Base-by-base conservation (phyloP, 2,329 filamentous ascomycete species). In the Chaetomium olivaceum region DNA sequence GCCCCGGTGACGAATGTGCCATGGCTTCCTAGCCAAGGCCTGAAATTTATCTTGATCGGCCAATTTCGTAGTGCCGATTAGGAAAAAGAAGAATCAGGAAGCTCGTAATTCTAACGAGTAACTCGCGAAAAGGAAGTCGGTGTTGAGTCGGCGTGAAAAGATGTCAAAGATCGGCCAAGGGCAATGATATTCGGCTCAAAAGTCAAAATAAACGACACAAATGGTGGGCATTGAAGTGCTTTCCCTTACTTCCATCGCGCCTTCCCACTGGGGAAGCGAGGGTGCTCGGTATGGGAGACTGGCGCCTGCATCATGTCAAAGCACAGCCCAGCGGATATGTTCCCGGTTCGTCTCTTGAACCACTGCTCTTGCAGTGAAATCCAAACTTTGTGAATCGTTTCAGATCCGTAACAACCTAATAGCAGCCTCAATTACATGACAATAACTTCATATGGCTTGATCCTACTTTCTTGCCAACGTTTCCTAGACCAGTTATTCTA, bases 1-100 rank as follows among this genome's bases (percentile, higher is more conserved):
- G 59, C 4, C 11, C 56, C 1, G 64, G 64, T 1, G 64, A 66
- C 1, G 64, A 65, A 39, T 62, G 48, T 7, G 55, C 36, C 64
- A 65, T 65, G 48, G 19, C 33, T 16, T 2, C 5, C 8, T 43
- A 31, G 14, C 2, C 5, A n/a, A 16, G 12, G 14, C 8, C 25
- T n/a, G 8, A 7, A 3, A 27, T 16, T 29, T 16, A 19, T 27
- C 27, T 29, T 16, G 16, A 16, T n/a, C 14, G 51, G 5, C 16
- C 16, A 12, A 39, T 31, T 19, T n/a, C 16, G 27, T 12, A n/a
- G 19, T 23, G 25, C 16, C 12, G 39, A 12, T 9, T n/a, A 11
- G 4, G 21, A 0, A 29, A 9, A 5, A n/a, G 25, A 16, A 16
- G 9, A n/a, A 7, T 7, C 9, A 23, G 31, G 11, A 27, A 43